Base-by-base conservation (phyloP, 805 yeast species). In the Candida takata region DNA sequence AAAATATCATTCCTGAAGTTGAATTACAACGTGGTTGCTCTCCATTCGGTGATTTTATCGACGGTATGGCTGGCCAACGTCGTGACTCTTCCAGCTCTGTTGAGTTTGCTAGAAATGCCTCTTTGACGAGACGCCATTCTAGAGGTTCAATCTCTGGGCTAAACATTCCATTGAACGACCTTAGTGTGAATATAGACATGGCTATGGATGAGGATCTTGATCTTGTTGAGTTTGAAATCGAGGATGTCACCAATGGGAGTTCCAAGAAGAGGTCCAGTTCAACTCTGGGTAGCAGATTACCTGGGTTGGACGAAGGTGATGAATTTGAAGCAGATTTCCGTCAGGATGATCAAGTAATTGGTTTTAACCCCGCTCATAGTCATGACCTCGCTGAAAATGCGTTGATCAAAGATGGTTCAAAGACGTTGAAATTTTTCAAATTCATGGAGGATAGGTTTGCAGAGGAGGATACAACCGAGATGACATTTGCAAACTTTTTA, bases 61-160 rank as follows among this genome's bases (percentile, higher is more conserved):
- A 53, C 35, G 44, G 47, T 3, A 28, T 51, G n/a, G 20, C 45
- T 31, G 45, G 52, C 31, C 39, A 47, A 29, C 43, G 54, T 24
- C 37, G 45, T 8, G 34, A 37, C 3, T 38, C 42, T 5, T 29
- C 32, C n/a, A 17, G 12, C 12, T 48, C 52, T 4, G 41, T 48
- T 27, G 57, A 52, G 31, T 35, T 41, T 4, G 45, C 42, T 31
- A 45, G 57, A 47, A 47, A 51, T 27, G 29, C 32, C 3, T 51
- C 57, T 4, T 10, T 15, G 3, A 36, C 51, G 10, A 48, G 55
- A 44, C 45, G 54, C 30, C 32, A 43, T 13, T 52, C 57, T 3
- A 28, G 57, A 11, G 46, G 44, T 3, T 48, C 54, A 23, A 35
- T 51, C 14, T 23, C 48, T n/a, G 45, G 48, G 2, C 15, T 51